These are phyloP conservation scores for Plasmodium gonderi DNA, from an alignment of 169 alveolate species.

Conservation along the genomic window DNA sequence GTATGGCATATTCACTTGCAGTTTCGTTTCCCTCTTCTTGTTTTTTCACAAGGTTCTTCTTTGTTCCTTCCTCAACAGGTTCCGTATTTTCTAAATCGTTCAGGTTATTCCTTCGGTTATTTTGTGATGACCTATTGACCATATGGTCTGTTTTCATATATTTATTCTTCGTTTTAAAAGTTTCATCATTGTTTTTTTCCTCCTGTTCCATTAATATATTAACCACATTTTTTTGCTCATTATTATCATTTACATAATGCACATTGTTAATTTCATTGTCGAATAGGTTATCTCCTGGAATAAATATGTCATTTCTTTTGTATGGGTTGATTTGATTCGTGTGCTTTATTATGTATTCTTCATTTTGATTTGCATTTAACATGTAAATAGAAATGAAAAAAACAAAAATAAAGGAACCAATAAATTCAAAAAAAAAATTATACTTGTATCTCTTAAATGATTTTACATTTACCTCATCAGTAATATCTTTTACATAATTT, in stretches of 20 bases:
- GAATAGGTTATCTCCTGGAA: slow-evolving; percentile 14
- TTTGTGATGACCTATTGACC: not conserved
- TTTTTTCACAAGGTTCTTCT: not conserved
- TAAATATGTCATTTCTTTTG: slow-evolving; percentile 37
- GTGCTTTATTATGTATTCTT: slow-evolving; percentile 59
- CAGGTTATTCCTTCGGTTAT: not conserved
- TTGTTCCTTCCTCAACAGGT: not conserved
- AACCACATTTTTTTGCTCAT: not conserved
- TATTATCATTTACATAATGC: not conserved
- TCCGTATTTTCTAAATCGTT: not conserved
- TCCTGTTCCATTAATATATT: slow-evolving; percentile 19
- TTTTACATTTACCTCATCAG: slow-evolving; percentile 65
- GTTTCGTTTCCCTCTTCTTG: not conserved
- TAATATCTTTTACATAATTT: slow-evolving; percentile 44
- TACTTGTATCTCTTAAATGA: slow-evolving; percentile 63
- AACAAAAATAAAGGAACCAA: slow-evolving; percentile 70
- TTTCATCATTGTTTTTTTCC: not conserved
- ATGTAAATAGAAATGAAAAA: slow-evolving; percentile 55
- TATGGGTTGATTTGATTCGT: slow-evolving; percentile 47
- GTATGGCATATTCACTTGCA: not conserved
- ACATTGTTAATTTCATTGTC: slow-evolving; percentile 33
- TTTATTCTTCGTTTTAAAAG: not conserved
- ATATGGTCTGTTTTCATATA: not conserved
- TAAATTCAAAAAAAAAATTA: slow-evolving; percentile 63
- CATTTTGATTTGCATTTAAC: slow-evolving; percentile 62